phyloP scores from a whole-genome alignment of 768 basidiomycete species.

The Tylopilus sp. region DNA sequence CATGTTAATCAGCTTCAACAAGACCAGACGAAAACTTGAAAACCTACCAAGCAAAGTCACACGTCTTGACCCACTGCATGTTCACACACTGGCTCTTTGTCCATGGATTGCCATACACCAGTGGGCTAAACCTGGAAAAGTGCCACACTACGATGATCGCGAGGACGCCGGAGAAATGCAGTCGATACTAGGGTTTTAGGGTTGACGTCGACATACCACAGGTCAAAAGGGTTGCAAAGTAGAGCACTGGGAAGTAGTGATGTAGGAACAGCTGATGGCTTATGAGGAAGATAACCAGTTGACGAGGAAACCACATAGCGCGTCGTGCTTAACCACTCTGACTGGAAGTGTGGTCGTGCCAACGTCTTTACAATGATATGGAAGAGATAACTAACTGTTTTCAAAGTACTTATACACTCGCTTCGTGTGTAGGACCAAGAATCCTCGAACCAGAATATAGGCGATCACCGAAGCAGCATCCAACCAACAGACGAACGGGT shows the following conservation, averaged over 20 bases:
- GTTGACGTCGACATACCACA: slow-evolving; percentile 76
- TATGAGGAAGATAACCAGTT: slow-evolving; percentile 89
- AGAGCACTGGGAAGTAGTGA: too few species aligned
- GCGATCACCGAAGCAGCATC: slow-evolving; percentile 66
- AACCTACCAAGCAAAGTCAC: slow-evolving; percentile 90
- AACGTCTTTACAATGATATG: slow-evolving; percentile 2
- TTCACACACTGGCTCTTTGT: slow-evolving; percentile 72
- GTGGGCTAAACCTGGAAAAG: slow-evolving; percentile 75
- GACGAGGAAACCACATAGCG: slow-evolving; percentile 89
- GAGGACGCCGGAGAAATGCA: slow-evolving; percentile 78
- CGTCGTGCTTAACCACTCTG: slow-evolving; percentile 88
- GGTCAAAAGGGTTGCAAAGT: slow-evolving; percentile 80
- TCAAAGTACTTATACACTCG: slow-evolving; percentile 91
- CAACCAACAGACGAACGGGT: slow-evolving; percentile 90
- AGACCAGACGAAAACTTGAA: not conserved
- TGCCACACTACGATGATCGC: slow-evolving; percentile 73
- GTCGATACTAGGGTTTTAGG: slow-evolving; percentile 67
- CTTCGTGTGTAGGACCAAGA: slow-evolving; percentile 85
- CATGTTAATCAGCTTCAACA: not conserved
- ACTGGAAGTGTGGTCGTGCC: slow-evolving; percentile 42
- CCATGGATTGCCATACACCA: too few species aligned
- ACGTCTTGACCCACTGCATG: slow-evolving; percentile 85
- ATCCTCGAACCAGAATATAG: slow-evolving; percentile 67
- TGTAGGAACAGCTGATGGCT: too few species aligned
- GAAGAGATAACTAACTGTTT: slow-evolving; percentile 56